These are phyloP conservation scores for Sordariomycetes sp. DNA, from an alignment of 2,329 filamentous ascomycete species.

Conservation along the genomic window DNA sequence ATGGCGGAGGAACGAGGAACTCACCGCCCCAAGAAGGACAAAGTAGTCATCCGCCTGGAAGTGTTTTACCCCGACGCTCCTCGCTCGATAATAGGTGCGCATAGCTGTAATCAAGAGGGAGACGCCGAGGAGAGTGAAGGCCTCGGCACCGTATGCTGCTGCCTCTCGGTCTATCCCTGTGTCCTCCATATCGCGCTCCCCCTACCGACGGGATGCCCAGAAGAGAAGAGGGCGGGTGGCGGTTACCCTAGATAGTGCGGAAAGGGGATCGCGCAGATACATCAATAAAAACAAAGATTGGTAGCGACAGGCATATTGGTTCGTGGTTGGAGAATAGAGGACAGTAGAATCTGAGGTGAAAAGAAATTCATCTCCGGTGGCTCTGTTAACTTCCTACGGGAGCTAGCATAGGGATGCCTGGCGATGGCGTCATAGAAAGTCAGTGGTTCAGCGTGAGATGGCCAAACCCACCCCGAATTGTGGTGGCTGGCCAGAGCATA, in stretches of 20 bases:
- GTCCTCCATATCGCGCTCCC: neutral
- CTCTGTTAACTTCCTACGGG: neutral
- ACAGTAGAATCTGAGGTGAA: neutral
- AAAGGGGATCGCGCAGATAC: neutral
- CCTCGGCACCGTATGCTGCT: constrained; percentile 10
- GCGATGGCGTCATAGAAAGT: neutral
- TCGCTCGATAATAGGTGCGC: constrained; percentile 18
- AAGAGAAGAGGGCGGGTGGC: neutral
- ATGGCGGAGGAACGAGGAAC: constrained; percentile 16
- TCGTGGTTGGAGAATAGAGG: neutral
- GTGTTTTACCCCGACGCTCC: constrained; percentile 12
- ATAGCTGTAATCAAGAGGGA: constrained; percentile 15
- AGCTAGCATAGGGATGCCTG: neutral
- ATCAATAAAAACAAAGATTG: neutral
- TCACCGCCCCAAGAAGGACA: constrained; percentile 12
- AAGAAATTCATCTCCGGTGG: neutral
- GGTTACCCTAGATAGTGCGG: neutral
- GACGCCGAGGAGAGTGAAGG: constrained; percentile 17
- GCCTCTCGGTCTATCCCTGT: neutral
- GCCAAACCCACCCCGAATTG: neutral
- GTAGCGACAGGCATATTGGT: neutral
- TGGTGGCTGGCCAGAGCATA: neutral
- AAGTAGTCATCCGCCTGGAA: constrained; percentile 19
- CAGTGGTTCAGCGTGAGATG: neutral
- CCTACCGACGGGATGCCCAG: neutral